Evolutionary conservation across 768 basidiomycete species (phyloP).

Genomic region (Lactifluus rugatus): DNA sequence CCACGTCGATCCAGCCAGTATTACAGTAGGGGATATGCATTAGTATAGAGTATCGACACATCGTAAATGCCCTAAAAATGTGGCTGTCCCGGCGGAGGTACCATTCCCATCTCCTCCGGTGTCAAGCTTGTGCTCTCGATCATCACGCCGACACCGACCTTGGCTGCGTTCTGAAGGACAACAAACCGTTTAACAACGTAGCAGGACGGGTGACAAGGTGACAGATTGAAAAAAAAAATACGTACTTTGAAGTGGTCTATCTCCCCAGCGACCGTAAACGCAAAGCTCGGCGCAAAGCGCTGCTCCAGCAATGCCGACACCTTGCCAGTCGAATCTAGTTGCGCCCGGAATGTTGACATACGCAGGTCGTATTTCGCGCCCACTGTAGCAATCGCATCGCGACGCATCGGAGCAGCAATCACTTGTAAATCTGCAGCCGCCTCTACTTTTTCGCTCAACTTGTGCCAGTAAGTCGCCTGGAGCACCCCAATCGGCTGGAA

Average conservation of each 20-base stretch:
- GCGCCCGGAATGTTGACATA: constrained; percentile 87
- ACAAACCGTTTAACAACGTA: not conserved
- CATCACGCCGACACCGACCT: constrained; percentile 96
- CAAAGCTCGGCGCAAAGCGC: constrained; percentile 89
- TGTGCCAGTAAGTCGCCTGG: constrained; percentile 95
- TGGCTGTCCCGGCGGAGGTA: constrained; percentile 23
- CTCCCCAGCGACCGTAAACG: constrained; percentile 91
- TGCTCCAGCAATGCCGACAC: constrained; percentile 93
- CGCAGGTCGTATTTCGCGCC: constrained; percentile 97
- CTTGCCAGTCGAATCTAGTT: constrained; percentile 91
- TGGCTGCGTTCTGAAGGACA: constrained; percentile 66
- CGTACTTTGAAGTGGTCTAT: constrained; percentile 96
- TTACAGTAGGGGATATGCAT: constrained; percentile 10
- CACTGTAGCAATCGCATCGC: constrained; percentile 88
- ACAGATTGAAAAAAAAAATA: not conserved
- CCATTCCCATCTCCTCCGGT: constrained; percentile 67
- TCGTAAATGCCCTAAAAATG: constrained; percentile 13
- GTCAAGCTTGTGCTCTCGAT: constrained; percentile 79
- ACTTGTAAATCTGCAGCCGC: constrained; percentile 92
- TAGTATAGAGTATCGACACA: constrained; percentile 18
- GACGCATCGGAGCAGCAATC: constrained; percentile 63
- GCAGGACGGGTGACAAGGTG: not conserved
- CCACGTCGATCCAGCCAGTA: not conserved
- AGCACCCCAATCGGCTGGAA: constrained; percentile 73
- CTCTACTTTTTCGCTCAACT: constrained; percentile 89